Conservation (phyloP, 495 filamentous ascomycete species). For the Rhizodiscina lignyota region DNA sequence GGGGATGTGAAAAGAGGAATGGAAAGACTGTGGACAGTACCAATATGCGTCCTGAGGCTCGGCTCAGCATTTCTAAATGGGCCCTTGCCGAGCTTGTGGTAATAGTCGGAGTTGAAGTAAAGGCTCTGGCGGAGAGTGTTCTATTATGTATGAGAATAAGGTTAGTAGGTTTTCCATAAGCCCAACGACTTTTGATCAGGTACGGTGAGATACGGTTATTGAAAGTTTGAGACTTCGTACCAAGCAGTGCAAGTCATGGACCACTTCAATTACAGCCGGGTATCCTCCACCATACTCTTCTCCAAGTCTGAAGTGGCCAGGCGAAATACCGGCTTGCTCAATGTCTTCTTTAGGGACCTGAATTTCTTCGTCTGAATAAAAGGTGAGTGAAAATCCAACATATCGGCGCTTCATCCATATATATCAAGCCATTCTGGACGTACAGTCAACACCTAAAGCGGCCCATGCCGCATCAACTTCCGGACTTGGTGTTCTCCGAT, state of each 20-base stretch:
- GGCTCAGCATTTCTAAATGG: constrained; percentile 32
- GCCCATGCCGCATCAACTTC: constrained; percentile 43
- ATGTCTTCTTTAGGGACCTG: no score
- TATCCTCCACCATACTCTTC: constrained; percentile 36
- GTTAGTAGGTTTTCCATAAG: no score
- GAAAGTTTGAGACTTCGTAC: no score
- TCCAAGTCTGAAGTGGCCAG: constrained; percentile 32
- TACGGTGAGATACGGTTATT: no score
- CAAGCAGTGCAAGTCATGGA: constrained; percentile 42
- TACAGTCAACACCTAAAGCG: constrained; percentile 34
- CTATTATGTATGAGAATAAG: no score
- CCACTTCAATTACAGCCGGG: constrained; percentile 36
- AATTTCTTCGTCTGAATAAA: no score
- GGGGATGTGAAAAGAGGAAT: no score
- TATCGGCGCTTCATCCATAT: no score
- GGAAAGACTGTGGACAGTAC: no score
- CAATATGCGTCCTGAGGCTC: constrained; percentile 32
- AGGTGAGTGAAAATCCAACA: no score
- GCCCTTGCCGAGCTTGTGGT: constrained; percentile 27
- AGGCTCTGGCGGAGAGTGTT: constrained; percentile 38
- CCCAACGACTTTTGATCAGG: no score
- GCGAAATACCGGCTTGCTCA: constrained; percentile 26
- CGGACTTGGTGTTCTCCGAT: constrained; percentile 30
- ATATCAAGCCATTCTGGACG: no score
- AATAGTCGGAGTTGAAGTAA: constrained; percentile 41